Evolutionary conservation across 192 early-diverging fungal genomes (phyloP), one percentile per base, ranked within the genome.

Genomic region (Gaertneriomyces semiglobifer): DNA sequence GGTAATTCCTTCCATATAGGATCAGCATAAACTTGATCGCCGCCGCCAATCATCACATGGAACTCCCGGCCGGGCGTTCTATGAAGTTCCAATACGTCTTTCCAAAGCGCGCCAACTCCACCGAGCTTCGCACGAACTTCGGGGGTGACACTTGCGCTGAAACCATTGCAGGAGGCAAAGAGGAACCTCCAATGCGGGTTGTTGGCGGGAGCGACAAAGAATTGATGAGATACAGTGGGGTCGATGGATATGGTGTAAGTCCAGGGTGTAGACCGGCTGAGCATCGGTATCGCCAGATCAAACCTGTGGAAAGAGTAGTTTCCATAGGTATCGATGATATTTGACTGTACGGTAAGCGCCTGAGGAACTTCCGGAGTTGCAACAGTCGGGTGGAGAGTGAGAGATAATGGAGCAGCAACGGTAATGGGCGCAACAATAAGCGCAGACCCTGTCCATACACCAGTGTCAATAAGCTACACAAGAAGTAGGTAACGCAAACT

Each of bases 1-100:
- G 45, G 18, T 5, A 71, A 10, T 1, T 56, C 63, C 33, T 65
- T 66, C 55, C 65, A 66, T 11, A 66, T 9, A 12, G 65, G 65
- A 41, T 57, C 55, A 33, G 20, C 55, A 42, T 58, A 62, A 63
- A 61, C 45, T 16, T 75, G 74, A 63, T 75, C 74, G n/a, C 74
- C 74, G 7, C 74, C 74, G 6, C 66, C 66, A 9, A 68, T 16
- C 42, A 68, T 44, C 44, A 7, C 7, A 56, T 68, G 58, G n/a
- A 68, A 63, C n/a, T 63, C 60, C 9, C 10, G 7, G 60, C 33
- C 55, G 11, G 16, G 4, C 40, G 25, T 41, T 41, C 57, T 20
- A 46, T 68, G 66, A 11, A 10, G 44, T 11, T 44, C 20, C 39
- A 68, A 19, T 20, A 68, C 19, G 40, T 62, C 58, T n/a, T 18